Conservation (phyloP, 1,284 basidiomycete genomes). For the Tilletia indica region DNA sequence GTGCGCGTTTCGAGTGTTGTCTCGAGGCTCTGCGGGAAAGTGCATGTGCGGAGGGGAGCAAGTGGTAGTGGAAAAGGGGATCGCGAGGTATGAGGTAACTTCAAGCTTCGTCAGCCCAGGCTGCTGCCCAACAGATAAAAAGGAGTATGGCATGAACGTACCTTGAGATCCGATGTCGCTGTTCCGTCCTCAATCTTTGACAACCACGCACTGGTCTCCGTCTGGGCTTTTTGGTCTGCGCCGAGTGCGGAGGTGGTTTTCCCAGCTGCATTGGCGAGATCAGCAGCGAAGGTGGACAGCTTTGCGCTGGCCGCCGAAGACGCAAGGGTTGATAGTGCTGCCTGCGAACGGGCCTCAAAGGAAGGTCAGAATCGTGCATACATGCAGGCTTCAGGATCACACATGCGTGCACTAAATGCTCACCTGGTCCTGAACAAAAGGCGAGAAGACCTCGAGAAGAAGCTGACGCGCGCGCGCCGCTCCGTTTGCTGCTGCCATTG, state of each 20-base stretch:
- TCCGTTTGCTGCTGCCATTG: constrained; percentile 6
- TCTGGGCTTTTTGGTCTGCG: constrained; percentile 8
- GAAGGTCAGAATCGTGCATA: not conserved
- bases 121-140: not conserved
- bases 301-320: constrained; percentile 2
- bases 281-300: not conserved
- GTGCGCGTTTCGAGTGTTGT: constrained; percentile 37
- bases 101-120: not conserved
- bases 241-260: constrained; percentile 4
- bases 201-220: not conserved
- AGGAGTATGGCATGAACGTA: not conserved
- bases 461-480: constrained; percentile 11
- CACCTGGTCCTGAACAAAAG: constrained; percentile 15
- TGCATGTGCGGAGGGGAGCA: not conserved
- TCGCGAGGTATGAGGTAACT: not conserved
- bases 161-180: constrained; percentile 1
- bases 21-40: constrained; percentile 1
- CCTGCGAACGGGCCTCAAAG: not conserved
- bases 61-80: not conserved
- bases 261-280: constrained; percentile 12
- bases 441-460: constrained; percentile 12
- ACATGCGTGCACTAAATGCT: not conserved
- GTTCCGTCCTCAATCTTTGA: constrained; percentile 11
- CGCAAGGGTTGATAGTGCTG: constrained; percentile 3
- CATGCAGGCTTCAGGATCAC: not conserved